phyloP scores from a whole-genome alignment of 805 yeast species.

The Komagataella mondaviorum region DNA sequence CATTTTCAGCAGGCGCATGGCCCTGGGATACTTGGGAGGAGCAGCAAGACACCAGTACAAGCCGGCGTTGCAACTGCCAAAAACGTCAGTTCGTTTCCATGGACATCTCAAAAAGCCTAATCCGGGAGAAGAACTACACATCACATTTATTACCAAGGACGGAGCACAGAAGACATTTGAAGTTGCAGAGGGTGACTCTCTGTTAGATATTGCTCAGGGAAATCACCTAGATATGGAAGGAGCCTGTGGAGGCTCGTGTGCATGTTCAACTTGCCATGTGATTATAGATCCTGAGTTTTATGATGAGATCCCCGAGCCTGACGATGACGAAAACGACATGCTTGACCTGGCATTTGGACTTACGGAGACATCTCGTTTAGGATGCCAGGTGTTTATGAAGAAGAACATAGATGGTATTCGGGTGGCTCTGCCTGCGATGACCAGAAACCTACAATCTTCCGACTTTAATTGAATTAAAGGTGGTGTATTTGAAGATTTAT shows the following conservation, averaged over 20 bases:
- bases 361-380: slow-evolving; percentile 92
- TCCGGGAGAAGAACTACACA: slow-evolving; percentile 81
- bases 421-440: slow-evolving; percentile 95
- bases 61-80: slow-evolving; percentile 5
- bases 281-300: slow-evolving; percentile 92
- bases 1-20: background rate
- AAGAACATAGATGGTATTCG: slow-evolving; percentile 87
- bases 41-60: background rate
- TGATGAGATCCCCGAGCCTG: slow-evolving; percentile 87
- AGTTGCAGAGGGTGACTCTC: slow-evolving; percentile 84
- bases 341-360: slow-evolving; percentile 93
- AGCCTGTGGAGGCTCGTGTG: slow-evolving; percentile 98
- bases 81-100: slow-evolving; percentile 25
- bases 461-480: slow-evolving; percentile 41
- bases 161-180: slow-evolving; percentile 74
- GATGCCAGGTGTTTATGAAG: slow-evolving; percentile 85
- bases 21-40: background rate
- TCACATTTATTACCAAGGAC: slow-evolving; percentile 86
- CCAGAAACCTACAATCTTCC: slow-evolving; percentile 74
- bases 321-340: slow-evolving; percentile 98
- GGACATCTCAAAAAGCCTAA: slow-evolving; percentile 87
- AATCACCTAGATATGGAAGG: slow-evolving; percentile 88
- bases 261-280: slow-evolving; percentile 95
- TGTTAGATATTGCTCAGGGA: slow-evolving; percentile 92
- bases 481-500: background rate